Evolutionary conservation across 306 rosid species (phyloP).

Genomic region (Quercus glauca): DNA sequence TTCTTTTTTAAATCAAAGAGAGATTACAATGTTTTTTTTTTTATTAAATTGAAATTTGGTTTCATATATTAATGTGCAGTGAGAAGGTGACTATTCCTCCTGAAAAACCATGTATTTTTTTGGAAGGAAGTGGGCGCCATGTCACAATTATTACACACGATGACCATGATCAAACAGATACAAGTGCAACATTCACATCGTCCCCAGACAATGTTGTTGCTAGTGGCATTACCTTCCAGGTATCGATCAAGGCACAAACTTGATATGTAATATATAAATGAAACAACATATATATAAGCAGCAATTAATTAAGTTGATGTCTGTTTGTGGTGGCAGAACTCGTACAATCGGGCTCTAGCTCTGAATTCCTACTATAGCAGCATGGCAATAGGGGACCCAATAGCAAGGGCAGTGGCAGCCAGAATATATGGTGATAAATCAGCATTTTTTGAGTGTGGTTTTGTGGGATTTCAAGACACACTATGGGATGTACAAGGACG

Average conservation of each 20-base stretch:
- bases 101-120: conserved; percentile 25
- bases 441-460: conserved; percentile 35
- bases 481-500: conserved; percentile 45
- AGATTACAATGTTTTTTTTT: background rate
- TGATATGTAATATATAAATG: background rate
- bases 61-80: conserved; percentile 10
- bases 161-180: conserved; percentile 28
- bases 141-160: conserved; percentile 20
- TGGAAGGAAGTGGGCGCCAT: conserved; percentile 28
- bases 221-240: conserved; percentile 35
- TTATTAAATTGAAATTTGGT: background rate
- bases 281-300: background rate
- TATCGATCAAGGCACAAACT: background rate
- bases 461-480: conserved; percentile 44
- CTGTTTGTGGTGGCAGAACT: conserved; percentile 15
- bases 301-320: too few relatives aligned
- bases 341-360: background rate
- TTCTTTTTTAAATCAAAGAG: background rate
- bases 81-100: conserved; percentile 28
- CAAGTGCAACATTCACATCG: conserved; percentile 41
- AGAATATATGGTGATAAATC: conserved; percentile 47
- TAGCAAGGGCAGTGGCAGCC: conserved; percentile 36
- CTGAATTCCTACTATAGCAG: background rate
- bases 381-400: background rate
- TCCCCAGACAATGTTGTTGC: conserved; percentile 22